Base-by-base conservation (phyloP, 495 filamentous ascomycete species). In the Pseudoneurospora amorphoporcata region DNA sequence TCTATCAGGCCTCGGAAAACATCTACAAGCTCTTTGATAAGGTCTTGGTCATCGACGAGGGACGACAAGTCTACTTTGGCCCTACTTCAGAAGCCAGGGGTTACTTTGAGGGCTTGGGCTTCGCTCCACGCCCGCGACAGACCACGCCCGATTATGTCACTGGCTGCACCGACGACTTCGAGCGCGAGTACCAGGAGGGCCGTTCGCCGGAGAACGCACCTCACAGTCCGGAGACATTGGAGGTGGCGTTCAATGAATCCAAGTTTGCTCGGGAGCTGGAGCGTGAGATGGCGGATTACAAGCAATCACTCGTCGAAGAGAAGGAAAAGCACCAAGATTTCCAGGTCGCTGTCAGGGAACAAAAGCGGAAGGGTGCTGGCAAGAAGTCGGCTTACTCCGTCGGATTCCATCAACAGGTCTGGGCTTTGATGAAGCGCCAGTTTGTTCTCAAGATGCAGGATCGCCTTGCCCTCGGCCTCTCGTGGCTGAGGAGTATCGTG, bases 11-110 rank as follows among this genome's bases (percentile, higher is more conserved):
- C 0, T 90, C 88, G 4, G 92, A 97, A 79, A 91, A 88, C 74
- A 96, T 96, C 69, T 97, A 95, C 81, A 86, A 86, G 38, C 88
- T 90, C 68, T 97, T 97, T 74, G 94, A 97, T 82, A 96, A 95
- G 76, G 92, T 95, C 7, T 80, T 95, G 38, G 90, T 96, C 19
- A 92, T 97, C 68, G 91, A 96, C 72, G 85, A 87, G 39, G 94
- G 94, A 17, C 87, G 84, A 16, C 87, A 95, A 78, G 90, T 95
- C 3, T 97, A 91, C 82, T 95, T 93, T 74, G 94, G 94, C 0
- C 90, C 91, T 0, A 79, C 89, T 0, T 78, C 81, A 0, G 88
- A 93, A 75, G 94, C 94, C 8, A 82, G 90, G 70, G 79, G 82
- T 6, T 97, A 97, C 77, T 96, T 97, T 72, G 92, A 95, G 74